Evolutionary conservation across 2,329 filamentous ascomycete species (phyloP).

Genomic region (Fusarium sp.): DNA sequence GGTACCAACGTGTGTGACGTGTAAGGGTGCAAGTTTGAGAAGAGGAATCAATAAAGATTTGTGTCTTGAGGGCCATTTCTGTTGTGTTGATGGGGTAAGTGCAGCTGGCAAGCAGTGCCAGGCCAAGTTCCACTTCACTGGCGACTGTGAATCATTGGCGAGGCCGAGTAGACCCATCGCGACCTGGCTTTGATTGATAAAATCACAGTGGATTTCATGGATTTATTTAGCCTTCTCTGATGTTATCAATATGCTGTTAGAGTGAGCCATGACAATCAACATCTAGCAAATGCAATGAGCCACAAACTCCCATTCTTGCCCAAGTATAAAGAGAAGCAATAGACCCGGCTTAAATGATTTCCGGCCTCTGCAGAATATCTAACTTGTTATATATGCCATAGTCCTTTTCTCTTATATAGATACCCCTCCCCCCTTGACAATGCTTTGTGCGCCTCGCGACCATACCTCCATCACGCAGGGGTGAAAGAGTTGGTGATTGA

Average conservation of each 20-base stretch:
- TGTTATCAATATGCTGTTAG: not conserved
- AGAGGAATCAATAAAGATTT: not conserved
- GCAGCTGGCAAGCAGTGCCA: constrained; percentile 7
- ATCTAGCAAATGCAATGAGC: not conserved
- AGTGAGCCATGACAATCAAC: not conserved
- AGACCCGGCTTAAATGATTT: not conserved
- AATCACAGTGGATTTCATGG: not conserved
- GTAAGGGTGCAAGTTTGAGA: not conserved
- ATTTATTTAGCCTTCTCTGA: not conserved
- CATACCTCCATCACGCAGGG: not conserved
- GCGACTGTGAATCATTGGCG: not conserved
- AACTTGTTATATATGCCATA: not conserved
- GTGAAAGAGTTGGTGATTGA: too few species aligned
- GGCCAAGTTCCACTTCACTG: not conserved
- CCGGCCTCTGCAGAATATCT: too few species aligned
- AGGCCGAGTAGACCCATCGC: not conserved
- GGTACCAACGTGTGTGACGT: not conserved
- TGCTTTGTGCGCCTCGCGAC: not conserved
- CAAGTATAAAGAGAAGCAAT: not conserved
- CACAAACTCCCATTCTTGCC: not conserved
- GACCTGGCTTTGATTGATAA: not conserved
- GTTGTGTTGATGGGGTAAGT: not conserved
- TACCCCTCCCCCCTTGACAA: too few species aligned
- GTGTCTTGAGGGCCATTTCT: not conserved
- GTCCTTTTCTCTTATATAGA: not conserved